Percentiles rank a stretch among this genome's conserved stretches.
Evolutionary conservation across 106 monocot species (phyloP).

Genomic region (Acorus calamus): DNA sequence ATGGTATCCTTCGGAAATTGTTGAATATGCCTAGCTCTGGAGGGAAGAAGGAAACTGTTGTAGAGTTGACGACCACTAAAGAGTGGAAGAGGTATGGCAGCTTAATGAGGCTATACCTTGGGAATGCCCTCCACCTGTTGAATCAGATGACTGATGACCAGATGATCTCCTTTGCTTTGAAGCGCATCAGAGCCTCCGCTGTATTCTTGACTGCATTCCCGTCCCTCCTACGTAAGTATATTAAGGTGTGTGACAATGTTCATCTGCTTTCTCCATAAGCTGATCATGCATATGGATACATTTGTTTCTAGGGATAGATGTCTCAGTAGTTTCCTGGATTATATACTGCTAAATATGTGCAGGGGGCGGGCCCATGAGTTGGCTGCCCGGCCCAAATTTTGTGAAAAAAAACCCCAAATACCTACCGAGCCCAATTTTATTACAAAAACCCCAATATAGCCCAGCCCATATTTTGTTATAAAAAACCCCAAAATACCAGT

Average conservation of each 20-base stretch:
- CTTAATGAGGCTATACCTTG: conserved; percentile 73
- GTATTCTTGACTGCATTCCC: conserved; percentile 89
- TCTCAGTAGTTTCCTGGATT: no score
- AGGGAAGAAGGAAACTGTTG: conserved; percentile 79
- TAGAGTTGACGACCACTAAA: conserved; percentile 40
- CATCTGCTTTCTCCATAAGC: background rate
- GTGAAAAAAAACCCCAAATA: no score
- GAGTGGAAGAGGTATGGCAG: conserved; percentile 65
- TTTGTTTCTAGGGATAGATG: no score
- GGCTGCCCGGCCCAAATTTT: no score
- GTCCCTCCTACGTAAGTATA: conserved; percentile 71
- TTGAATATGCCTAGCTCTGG: conserved; percentile 55
- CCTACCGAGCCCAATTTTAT: no score
- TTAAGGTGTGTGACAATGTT: conserved; percentile 43
- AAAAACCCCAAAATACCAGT: no score
- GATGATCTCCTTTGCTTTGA: conserved; percentile 89
- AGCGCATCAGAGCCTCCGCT: conserved; percentile 74
- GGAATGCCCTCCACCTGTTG: conserved; percentile 82
- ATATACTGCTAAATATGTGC: no score
- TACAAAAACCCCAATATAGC: no score
- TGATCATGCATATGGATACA: no score
- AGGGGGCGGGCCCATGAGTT: no score
- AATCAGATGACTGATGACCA: conserved; percentile 96
- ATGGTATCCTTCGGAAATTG: conserved; percentile 59
- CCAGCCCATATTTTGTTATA: no score